Percentiles rank a stretch among this genome's conserved stretches.
Conservation (phyloP, 2,329 filamentous ascomycete species). For the Lasiodiplodia sp. region DNA sequence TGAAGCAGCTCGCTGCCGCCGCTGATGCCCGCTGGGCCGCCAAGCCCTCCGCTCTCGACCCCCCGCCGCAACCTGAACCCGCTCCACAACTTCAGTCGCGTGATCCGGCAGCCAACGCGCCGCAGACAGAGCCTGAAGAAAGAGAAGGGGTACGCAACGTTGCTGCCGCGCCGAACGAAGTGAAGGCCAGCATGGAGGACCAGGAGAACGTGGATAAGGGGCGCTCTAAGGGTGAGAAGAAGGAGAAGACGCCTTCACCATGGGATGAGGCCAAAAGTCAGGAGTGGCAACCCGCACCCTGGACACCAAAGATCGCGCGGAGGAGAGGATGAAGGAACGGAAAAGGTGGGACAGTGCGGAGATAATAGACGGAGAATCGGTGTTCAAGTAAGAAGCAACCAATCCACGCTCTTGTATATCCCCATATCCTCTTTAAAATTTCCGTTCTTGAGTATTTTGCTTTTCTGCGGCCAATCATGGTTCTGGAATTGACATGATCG, state of each 20-base stretch:
- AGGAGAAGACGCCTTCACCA: conserved; percentile 42
- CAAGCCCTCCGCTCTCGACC: conserved; percentile 65
- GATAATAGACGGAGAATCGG: conserved; percentile 4
- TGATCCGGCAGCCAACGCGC: conserved; percentile 50
- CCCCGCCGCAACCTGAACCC: conserved; percentile 59
- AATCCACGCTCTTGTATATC: neutral
- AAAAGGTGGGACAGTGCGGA: neutral
- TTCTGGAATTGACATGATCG: neutral
- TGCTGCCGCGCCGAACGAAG: conserved; percentile 42
- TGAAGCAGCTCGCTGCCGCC: conserved; percentile 65
- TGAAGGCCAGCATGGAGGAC: conserved; percentile 37
- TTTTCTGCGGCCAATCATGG: neutral
- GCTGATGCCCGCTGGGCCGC: conserved; percentile 69
- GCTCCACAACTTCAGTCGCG: conserved; percentile 53
- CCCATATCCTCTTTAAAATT: neutral
- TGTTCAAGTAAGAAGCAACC: neutral
- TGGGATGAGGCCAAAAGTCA: conserved; percentile 52
- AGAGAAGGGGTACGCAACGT: conserved; percentile 37
- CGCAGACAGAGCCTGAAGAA: conserved; percentile 41
- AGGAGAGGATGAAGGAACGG: conserved; percentile 31
- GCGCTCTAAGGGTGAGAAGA: conserved; percentile 35
- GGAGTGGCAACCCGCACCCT: conserved; percentile 56
- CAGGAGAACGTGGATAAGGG: conserved; percentile 39
- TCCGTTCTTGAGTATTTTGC: neutral
- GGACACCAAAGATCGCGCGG: conserved; percentile 51